Conservation (phyloP, 495 filamentous ascomycete genomes). For the Podospora pseudoanserina region DNA sequence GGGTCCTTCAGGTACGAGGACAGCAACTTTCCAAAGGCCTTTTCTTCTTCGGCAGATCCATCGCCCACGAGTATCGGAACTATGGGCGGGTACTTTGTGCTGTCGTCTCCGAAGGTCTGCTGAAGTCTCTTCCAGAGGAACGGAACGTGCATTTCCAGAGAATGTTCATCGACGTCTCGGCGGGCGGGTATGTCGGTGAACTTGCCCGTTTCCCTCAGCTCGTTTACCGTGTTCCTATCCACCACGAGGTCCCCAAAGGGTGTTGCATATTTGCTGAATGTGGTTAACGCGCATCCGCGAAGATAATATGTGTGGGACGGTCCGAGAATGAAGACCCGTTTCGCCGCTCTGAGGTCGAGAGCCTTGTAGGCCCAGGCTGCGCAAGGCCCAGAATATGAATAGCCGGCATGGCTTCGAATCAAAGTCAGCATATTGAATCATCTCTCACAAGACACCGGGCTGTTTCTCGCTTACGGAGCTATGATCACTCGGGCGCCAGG, state of each 20-base stretch:
- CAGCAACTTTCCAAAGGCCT: slow-evolving; percentile 64
- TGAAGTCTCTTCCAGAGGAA: slow-evolving; percentile 84
- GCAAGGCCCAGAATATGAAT: slow-evolving; percentile 88
- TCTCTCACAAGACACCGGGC: no score
- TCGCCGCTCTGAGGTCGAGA: slow-evolving; percentile 74
- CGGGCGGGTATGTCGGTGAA: slow-evolving; percentile 71
- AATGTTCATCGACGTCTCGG: slow-evolving; percentile 85
- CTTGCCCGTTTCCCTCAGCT: slow-evolving; percentile 57
- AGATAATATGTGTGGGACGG: slow-evolving; percentile 89
- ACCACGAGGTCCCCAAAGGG: slow-evolving; percentile 78
- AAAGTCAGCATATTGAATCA: no score
- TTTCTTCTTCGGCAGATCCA: slow-evolving; percentile 62
- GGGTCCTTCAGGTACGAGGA: slow-evolving; percentile 75
- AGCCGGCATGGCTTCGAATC: slow-evolving; percentile 78
- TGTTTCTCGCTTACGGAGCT: slow-evolving; percentile 70
- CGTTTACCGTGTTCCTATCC: slow-evolving; percentile 61
- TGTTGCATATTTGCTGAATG: slow-evolving; percentile 72
- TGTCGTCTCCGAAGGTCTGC: slow-evolving; percentile 45
- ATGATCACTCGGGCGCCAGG: slow-evolving; percentile 84
- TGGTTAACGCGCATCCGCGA: slow-evolving; percentile 70
- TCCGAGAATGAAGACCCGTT: slow-evolving; percentile 89
- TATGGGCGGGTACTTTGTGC: slow-evolving; percentile 62
- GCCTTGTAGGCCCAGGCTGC: slow-evolving; percentile 94
- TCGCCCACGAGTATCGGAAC: slow-evolving; percentile 88
- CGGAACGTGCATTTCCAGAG: slow-evolving; percentile 93